Evolutionary conservation across 2,329 filamentous ascomycete species (phyloP).

Genomic region (Penicillium frequentans): DNA sequence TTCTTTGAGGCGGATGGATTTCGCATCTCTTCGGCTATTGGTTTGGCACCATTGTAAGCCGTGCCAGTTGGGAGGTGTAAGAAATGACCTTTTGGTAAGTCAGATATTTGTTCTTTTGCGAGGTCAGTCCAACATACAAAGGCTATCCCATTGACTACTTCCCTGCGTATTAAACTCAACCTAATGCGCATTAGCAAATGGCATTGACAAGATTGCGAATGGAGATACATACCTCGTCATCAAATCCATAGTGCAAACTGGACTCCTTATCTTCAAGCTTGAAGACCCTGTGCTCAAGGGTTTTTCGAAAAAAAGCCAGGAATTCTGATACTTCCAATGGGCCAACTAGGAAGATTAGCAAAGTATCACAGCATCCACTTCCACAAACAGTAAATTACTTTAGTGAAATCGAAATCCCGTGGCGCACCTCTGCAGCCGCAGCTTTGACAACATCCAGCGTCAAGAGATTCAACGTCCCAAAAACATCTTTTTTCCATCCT

Average conservation of each 20-base stretch:
- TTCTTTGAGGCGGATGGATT: background rate
- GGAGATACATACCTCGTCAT: constrained; percentile 40
- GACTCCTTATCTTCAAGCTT: constrained; percentile 29
- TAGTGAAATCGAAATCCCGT: constrained; percentile 43
- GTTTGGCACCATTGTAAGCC: constrained; percentile 34
- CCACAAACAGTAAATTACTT: constrained; percentile 36
- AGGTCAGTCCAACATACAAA: constrained; percentile 33
- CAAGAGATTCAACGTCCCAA: constrained; percentile 48
- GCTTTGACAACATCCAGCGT: constrained; percentile 44
- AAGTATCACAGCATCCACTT: background rate
- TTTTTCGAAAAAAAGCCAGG: constrained; percentile 37
- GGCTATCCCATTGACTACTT: constrained; percentile 48
- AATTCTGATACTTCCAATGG: constrained; percentile 33
- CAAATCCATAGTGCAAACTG: constrained; percentile 40
- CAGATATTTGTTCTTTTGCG: constrained; percentile 23
- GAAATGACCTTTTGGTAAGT: constrained; percentile 18
- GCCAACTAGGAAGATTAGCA: constrained; percentile 15
- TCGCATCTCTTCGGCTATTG: constrained; percentile 25
- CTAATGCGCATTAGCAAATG: background rate
- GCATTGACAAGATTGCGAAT: background rate
- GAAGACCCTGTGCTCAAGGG: constrained; percentile 30
- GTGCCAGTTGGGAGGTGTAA: constrained; percentile 23
- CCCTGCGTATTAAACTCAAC: constrained; percentile 50
- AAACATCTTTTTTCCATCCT: constrained; percentile 45
- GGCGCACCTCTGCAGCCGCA: constrained; percentile 43